phyloP scores from a whole-genome alignment of 352 stramenopile species.

The Phytophthora ramorum region DNA sequence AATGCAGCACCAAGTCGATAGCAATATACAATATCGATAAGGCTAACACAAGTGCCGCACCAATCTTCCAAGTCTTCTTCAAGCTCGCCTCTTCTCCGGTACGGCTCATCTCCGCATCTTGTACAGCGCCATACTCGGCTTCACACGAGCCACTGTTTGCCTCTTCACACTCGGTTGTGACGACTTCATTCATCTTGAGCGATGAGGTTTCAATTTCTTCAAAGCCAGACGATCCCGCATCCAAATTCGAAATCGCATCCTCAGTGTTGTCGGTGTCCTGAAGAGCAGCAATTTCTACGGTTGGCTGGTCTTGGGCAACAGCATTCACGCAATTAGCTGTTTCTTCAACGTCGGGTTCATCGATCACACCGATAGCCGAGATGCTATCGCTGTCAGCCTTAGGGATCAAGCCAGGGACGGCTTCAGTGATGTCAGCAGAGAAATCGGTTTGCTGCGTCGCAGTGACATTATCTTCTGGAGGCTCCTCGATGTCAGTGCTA shows the following conservation, averaged over 20 bases:
- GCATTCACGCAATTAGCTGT: background rate
- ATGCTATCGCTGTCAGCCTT: background rate
- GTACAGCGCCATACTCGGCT: background rate
- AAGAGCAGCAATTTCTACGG: background rate
- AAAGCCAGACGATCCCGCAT: background rate
- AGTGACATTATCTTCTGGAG: background rate
- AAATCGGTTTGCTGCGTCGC: background rate
- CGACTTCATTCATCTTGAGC: background rate
- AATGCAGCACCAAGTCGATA: slow-evolving; percentile 28
- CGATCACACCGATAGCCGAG: background rate
- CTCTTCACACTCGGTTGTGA: background rate
- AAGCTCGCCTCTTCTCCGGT: background rate
- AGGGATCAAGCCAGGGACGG: background rate
- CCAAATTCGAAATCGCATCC: background rate
- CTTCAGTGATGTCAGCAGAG: background rate
- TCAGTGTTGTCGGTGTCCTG: background rate
- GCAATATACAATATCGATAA: slow-evolving; percentile 35
- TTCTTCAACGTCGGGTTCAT: background rate
- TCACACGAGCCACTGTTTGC: background rate
- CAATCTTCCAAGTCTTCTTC: slow-evolving; percentile 23
- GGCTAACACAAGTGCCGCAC: slow-evolving; percentile 29
- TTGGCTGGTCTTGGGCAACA: background rate
- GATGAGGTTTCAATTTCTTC: background rate
- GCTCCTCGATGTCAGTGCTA: background rate
- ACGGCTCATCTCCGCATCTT: background rate